Conservation (phyloP, 2,329 filamentous ascomycete species). For the Colletotrichum sp. region DNA sequence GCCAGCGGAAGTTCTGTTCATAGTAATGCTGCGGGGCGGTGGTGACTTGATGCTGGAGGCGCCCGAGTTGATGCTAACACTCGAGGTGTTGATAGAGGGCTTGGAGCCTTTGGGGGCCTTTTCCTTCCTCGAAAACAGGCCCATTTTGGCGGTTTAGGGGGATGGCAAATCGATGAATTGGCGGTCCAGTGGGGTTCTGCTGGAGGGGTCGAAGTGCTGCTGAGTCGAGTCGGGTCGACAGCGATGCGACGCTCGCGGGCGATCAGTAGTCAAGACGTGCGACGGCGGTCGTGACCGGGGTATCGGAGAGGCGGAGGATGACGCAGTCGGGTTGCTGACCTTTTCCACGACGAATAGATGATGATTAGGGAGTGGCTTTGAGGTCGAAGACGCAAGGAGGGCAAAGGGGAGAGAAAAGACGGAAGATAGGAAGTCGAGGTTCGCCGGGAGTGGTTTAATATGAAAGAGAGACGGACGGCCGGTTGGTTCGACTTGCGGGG, state of each 20-base stretch:
- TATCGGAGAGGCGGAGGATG: neutral
- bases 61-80: constrained; percentile 57
- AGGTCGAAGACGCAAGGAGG: neutral
- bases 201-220: neutral
- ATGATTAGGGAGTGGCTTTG: neutral
- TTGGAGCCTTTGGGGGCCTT: constrained; percentile 48
- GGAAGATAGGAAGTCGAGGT: neutral
- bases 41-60: constrained; percentile 53
- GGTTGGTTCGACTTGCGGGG: constrained; percentile 5
- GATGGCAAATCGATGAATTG: neutral
- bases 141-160: constrained; percentile 44
- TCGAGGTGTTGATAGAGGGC: constrained; percentile 46
- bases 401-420: neutral
- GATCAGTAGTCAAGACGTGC: neutral
- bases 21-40: constrained; percentile 34
- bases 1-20: constrained; percentile 57
- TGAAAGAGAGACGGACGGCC: neutral
- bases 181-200: neutral
- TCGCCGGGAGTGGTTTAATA: constrained; percentile 5
- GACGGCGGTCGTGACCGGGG: neutral
- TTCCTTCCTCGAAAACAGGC: constrained; percentile 61
- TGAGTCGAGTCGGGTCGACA: neutral
- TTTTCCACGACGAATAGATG: neutral
- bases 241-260: constrained; percentile 4
- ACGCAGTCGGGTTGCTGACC: neutral